phyloP scores from a whole-genome alignment of 495 filamentous ascomycete species.

The Aspergillus heteromorphus region DNA sequence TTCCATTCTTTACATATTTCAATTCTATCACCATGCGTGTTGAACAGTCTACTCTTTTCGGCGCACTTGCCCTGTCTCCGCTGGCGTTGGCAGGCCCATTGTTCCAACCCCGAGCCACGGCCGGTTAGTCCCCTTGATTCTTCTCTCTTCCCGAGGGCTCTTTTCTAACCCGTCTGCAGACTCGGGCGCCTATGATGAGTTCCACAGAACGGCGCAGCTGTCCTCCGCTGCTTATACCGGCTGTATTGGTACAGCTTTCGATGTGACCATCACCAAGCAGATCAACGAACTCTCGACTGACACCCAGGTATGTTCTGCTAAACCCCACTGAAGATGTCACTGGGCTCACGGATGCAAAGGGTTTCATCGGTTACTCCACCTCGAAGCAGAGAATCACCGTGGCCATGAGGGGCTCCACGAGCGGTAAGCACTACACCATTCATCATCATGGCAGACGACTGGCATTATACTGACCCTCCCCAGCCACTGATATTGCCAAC shows the following conservation, averaged over 20 bases:
- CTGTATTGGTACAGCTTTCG: slow-evolving; percentile 24
- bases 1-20: background rate
- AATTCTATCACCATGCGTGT: background rate
- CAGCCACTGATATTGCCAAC: slow-evolving; percentile 29
- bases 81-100: background rate
- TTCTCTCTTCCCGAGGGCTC: background rate
- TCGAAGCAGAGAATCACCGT: slow-evolving; percentile 25
- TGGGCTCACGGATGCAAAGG: slow-evolving; percentile 7
- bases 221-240: slow-evolving; percentile 31
- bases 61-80: background rate
- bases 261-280: slow-evolving; percentile 29
- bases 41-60: background rate
- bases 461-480: background rate
- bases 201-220: slow-evolving; percentile 28
- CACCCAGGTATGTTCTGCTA: slow-evolving; percentile 18
- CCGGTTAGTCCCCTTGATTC: background rate
- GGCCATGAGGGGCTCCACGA: slow-evolving; percentile 30
- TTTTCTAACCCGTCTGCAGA: slow-evolving; percentile 9
- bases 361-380: slow-evolving; percentile 27
- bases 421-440: slow-evolving; percentile 14
- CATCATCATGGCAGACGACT: background rate
- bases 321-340: background rate
- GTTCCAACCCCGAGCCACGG: background rate
- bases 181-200: slow-evolving; percentile 15
- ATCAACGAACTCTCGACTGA: slow-evolving; percentile 21